phyloP scores from a whole-genome alignment of 495 filamentous ascomycete genomes.

The Penicillium arizonense region DNA sequence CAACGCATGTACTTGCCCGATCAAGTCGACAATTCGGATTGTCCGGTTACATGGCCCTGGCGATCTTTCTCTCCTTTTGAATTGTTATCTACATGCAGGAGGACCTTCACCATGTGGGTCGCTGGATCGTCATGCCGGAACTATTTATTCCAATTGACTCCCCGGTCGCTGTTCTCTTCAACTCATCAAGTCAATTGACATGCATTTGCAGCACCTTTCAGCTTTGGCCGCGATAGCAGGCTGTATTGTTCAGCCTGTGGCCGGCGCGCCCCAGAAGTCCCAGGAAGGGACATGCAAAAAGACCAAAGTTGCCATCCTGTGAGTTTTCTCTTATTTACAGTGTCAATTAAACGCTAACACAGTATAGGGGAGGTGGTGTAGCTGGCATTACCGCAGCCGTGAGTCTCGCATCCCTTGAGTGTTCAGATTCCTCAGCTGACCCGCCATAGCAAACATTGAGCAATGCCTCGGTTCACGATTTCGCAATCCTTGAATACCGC shows the following conservation, averaged over 20 bases:
- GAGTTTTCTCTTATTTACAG: constrained; percentile 1
- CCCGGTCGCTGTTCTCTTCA: neutral
- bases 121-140: neutral
- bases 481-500: constrained; percentile 68
- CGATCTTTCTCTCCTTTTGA: neutral
- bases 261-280: constrained; percentile 16
- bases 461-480: constrained; percentile 64
- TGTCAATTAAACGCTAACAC: constrained; percentile 3
- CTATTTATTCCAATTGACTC: constrained; percentile 6
- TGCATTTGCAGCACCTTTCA: constrained; percentile 18
- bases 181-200: neutral
- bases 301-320: constrained; percentile 40
- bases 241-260: constrained; percentile 17
- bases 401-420: constrained; percentile 8
- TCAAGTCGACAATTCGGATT: neutral
- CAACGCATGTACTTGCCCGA: constrained; percentile 10
- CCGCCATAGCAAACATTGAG: constrained; percentile 56
- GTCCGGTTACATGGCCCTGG: neutral
- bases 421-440: neutral
- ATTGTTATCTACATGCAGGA: neutral
- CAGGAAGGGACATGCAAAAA: constrained; percentile 32
- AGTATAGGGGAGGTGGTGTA: constrained; percentile 40
- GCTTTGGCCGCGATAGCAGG: constrained; percentile 18
- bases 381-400: constrained; percentile 72
- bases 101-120: neutral